Conservation (phyloP, 2,329 filamentous ascomycete species). For the Venturia pyrina region DNA sequence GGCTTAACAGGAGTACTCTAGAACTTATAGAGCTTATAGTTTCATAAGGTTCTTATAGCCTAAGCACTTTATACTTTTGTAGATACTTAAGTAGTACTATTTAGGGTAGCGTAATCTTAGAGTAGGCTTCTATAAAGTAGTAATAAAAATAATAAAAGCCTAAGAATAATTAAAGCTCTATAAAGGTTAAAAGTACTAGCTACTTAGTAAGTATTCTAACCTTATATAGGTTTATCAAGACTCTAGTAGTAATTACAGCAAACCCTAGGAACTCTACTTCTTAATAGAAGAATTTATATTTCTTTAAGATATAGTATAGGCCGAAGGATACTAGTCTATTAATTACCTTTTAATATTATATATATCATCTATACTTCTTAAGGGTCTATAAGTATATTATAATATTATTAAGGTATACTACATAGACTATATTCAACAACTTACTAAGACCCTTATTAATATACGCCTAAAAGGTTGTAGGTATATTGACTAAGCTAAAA, state of each 20-base stretch:
- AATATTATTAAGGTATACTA: slow-evolving; percentile 16
- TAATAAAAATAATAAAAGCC: slow-evolving; percentile 27
- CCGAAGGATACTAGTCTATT: slow-evolving; percentile 9
- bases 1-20: no score
- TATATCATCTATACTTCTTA: slow-evolving; percentile 8
- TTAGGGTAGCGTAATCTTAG: background rate
- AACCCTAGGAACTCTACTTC: slow-evolving; percentile 20
- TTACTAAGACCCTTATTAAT: slow-evolving; percentile 19
- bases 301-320: slow-evolving; percentile 15
- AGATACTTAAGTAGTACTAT: no score
- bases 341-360: slow-evolving; percentile 11
- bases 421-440: slow-evolving; percentile 16
- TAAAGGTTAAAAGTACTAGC: slow-evolving; percentile 16
- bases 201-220: slow-evolving; percentile 17
- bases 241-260: no score
- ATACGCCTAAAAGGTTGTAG: slow-evolving; percentile 16
- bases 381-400: slow-evolving; percentile 16
- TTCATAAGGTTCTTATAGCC: no score
- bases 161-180: slow-evolving; percentile 21
- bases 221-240: no score
- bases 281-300: slow-evolving; percentile 21
- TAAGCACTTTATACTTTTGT: no score
- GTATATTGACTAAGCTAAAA: slow-evolving; percentile 16
- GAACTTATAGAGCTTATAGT: no score
- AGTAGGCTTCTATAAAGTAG: slow-evolving; percentile 17